Evolutionary conservation across 768 basidiomycete species (phyloP), one percentile per base, ranked within the genome.

Genomic region (Phaeolepiota aurea): DNA sequence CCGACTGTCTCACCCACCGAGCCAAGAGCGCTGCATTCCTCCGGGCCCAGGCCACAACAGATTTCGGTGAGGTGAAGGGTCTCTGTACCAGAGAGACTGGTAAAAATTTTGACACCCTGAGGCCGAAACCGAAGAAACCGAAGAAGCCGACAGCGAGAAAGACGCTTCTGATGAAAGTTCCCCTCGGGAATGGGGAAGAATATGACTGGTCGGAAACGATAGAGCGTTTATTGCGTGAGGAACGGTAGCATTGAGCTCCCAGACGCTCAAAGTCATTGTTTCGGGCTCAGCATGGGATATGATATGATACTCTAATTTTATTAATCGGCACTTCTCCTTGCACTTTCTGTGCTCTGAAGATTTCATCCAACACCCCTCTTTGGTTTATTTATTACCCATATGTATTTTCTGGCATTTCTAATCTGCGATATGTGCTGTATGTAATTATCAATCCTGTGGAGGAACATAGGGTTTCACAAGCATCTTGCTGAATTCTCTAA

Each of bases 401-500:
- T 31, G n/a, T n/a, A n/a, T n/a, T n/a, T n/a, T n/a, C n/a, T n/a
- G n/a, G n/a, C n/a, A n/a, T n/a, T n/a, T n/a, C n/a, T n/a, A n/a
- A n/a, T n/a, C n/a, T n/a, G n/a, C n/a, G n/a, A n/a, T n/a, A n/a
- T n/a, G n/a, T n/a, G n/a, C n/a, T n/a, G n/a, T n/a, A n/a, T n/a
- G n/a, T n/a, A n/a, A n/a, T n/a, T n/a, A 7, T 51, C 45, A 70
- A 53, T 70, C 67, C 42, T 62, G 58, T n/a, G 68, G 63, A 35
- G 88, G 79, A 2, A 67, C 65, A 56, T 85, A 92, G 3, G 90
- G 87, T 51, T 79, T 72, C 32, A 92, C 79, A 14, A 94, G 74
- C 87, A 93, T 89, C 65, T 82, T 77, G 62, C 88, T 91, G 56
- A 97, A 97, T 56, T 88, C 82, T 54, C 82, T 80, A 44, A 99